These are phyloP conservation scores for Pseudopediastrum boryanum DNA, from an alignment of 139 green algal species.

Conservation along the genomic window DNA sequence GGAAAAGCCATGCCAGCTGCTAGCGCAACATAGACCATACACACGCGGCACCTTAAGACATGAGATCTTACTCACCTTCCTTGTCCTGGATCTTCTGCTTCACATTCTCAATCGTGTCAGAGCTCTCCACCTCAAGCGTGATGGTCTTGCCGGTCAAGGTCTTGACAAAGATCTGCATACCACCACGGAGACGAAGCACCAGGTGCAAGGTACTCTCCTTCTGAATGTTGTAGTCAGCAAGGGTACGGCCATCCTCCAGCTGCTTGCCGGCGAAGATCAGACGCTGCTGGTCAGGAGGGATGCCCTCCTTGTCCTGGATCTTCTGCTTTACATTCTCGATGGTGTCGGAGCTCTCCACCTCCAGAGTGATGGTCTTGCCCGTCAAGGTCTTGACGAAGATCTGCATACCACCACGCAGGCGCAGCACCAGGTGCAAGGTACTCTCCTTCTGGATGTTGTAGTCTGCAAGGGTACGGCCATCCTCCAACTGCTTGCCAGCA, in stretches of 20 bases:
- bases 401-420: conserved; percentile 69
- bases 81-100: conserved; percentile 98
- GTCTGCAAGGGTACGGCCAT: conserved; percentile 89
- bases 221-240: conserved; percentile 98
- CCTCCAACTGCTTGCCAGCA: conserved; percentile 94
- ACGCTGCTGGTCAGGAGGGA: conserved; percentile 96
- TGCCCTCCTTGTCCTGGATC: conserved; percentile 95
- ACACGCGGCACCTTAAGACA: too few relatives aligned
- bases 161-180: conserved; percentile 95
- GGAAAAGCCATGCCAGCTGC: neutral
- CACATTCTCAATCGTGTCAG: conserved; percentile 91
- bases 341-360: conserved; percentile 66
- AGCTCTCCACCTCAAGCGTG: conserved; percentile 73
- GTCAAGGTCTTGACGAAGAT: conserved; percentile 95
- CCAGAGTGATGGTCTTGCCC: conserved; percentile 80
- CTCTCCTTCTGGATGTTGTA: conserved; percentile 97
- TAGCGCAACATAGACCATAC: neutral
- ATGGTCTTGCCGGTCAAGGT: conserved; percentile 89
- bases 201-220: conserved; percentile 86
- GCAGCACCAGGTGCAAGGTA: conserved; percentile 72
- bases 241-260: conserved; percentile 95
- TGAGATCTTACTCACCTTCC: conserved; percentile 62
- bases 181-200: conserved; percentile 74
- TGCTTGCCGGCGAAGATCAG: conserved; percentile 98
- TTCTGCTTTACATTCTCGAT: conserved; percentile 93